Percentiles rank a stretch among this genome's conserved stretches.
These are phyloP conservation scores for Chaetomium olivaceum DNA, from an alignment of 2,329 filamentous ascomycete genomes.

Conservation along the genomic window DNA sequence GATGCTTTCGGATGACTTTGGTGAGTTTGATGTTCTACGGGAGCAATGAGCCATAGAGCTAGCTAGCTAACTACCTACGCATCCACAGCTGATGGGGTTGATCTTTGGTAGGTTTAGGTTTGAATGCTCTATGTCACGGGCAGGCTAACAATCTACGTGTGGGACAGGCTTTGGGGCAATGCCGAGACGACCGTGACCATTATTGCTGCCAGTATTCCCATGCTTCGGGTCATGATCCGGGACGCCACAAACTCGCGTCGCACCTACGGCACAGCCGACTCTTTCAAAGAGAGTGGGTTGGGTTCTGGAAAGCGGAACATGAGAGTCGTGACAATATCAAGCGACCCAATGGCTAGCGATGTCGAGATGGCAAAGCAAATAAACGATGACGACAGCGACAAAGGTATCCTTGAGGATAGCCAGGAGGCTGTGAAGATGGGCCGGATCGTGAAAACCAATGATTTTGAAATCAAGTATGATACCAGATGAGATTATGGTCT, in stretches of 20 bases:
- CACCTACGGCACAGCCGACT: neutral
- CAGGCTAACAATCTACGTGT: neutral
- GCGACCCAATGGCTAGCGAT: constrained; percentile 9
- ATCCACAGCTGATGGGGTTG: constrained; percentile 2
- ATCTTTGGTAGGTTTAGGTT: constrained; percentile 11
- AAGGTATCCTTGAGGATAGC: constrained; percentile 10
- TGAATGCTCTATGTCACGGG: neutral
- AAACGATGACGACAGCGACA: constrained; percentile 19
- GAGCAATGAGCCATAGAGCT: neutral
- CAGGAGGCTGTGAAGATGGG: neutral
- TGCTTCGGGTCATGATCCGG: constrained; percentile 21
- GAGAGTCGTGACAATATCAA: constrained; percentile 17
- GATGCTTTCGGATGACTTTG: constrained; percentile 20
- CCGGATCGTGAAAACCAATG: constrained; percentile 19
- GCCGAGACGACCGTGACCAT: constrained; percentile 28
- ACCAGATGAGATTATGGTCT: neutral
- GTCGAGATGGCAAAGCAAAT: constrained; percentile 3
- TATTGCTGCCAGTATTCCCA: constrained; percentile 30
- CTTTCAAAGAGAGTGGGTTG: neutral
- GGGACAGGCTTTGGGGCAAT: constrained; percentile 24
- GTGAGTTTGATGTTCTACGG: neutral
- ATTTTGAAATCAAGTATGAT: constrained; percentile 16
- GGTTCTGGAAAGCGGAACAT: constrained; percentile 2
- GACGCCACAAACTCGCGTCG: constrained; percentile 8
- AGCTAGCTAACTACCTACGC: neutral